Evolutionary conservation across 1,139 yeast genomes (phyloP).

Genomic region (Starmera stellimalicola): DNA sequence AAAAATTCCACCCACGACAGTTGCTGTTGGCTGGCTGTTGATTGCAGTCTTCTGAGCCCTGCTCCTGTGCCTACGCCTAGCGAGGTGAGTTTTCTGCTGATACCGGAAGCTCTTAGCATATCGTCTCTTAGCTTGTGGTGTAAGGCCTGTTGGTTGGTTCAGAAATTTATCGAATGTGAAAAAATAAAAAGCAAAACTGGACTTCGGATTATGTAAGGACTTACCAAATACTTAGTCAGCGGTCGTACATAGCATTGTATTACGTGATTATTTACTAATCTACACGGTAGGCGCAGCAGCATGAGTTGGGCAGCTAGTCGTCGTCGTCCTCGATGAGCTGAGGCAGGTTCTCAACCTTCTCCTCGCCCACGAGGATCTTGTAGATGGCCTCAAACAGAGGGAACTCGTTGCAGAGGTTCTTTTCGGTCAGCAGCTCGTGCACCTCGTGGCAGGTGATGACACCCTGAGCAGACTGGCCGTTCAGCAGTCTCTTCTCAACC

Average conservation of each 20-base stretch:
- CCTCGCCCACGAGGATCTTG: slow-evolving; percentile 59
- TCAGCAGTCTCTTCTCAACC: slow-evolving; percentile 66
- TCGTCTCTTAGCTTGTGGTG: too few species aligned
- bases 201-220: too few species aligned
- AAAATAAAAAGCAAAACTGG: too few species aligned
- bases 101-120: too few species aligned
- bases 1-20: slow-evolving; percentile 72
- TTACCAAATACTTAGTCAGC: too few species aligned
- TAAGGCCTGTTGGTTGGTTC: too few species aligned
- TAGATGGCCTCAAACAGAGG: slow-evolving; percentile 79
- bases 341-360: slow-evolving; percentile 50
- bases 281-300: neutral
- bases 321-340: slow-evolving; percentile 34
- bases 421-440: slow-evolving; percentile 56
- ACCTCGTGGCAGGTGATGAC: slow-evolving; percentile 76
- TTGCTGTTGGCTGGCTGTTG: neutral
- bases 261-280: neutral
- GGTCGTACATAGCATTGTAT: too few species aligned
- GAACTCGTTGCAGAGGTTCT: slow-evolving; percentile 52
- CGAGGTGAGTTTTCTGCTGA: too few species aligned
- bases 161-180: too few species aligned
- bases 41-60: neutral
- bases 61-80: too few species aligned
- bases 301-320: too few species aligned
- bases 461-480: slow-evolving; percentile 89